Evolutionary conservation across 805 yeast species (phyloP).

Genomic region (Geotrichum ghanense): DNA sequence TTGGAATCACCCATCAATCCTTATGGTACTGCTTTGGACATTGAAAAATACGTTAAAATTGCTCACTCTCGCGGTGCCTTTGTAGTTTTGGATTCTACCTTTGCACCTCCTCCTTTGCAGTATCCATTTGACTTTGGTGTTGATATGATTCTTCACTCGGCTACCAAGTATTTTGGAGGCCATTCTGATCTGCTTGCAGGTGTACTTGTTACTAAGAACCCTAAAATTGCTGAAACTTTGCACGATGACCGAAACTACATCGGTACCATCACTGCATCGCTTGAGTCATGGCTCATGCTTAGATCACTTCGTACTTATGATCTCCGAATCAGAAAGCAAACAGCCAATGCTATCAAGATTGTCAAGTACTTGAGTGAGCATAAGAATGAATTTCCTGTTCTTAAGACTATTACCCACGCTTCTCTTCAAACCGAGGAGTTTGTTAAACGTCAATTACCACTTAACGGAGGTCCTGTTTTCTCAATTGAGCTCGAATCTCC

Average conservation of each 20-base stretch:
- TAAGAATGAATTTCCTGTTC: constrained; percentile 33
- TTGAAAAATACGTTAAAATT: constrained; percentile 47
- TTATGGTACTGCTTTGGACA: constrained; percentile 53
- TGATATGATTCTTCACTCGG: constrained; percentile 86
- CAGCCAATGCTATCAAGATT: constrained; percentile 46
- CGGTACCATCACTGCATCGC: constrained; percentile 70
- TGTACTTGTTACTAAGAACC: constrained; percentile 52
- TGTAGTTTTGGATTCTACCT: constrained; percentile 70
- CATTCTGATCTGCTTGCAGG: constrained; percentile 89
- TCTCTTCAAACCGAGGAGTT: constrained; percentile 64
- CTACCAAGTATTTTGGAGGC: constrained; percentile 92
- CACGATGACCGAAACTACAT: constrained; percentile 52
- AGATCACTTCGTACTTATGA: constrained; percentile 77
- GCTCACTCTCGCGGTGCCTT: constrained; percentile 74
- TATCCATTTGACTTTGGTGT: constrained; percentile 76
- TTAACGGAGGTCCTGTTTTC: constrained; percentile 63
- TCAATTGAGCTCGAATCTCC: constrained; percentile 42
- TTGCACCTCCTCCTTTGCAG: constrained; percentile 87
- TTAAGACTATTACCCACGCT: constrained; percentile 53
- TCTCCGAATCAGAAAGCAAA: constrained; percentile 57
- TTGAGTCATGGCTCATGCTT: constrained; percentile 63
- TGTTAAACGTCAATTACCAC: constrained; percentile 50
- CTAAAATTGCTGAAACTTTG: constrained; percentile 34
- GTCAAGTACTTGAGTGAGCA: constrained; percentile 50
- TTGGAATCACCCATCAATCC: constrained; percentile 88